Evolutionary conservation across 202 grass and related monocot species (phyloP).

Genomic region (Schoenoplectus tabernaemontani): DNA sequence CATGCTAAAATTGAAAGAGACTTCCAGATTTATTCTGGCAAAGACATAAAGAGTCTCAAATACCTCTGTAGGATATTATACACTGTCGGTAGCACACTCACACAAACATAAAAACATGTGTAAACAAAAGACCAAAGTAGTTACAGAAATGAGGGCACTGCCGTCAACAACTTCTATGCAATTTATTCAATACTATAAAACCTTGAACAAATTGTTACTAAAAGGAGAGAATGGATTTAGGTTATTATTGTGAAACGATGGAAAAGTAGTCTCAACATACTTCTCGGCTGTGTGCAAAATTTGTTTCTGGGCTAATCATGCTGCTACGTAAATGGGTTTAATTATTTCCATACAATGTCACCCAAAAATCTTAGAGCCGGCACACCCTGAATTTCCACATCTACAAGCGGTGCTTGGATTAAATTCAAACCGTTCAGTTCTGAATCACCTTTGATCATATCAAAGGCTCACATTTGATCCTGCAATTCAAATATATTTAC

Average conservation of each 20-base stretch:
- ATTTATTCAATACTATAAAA: not conserved
- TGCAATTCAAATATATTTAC: conserved; percentile 26
- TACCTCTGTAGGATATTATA: not conserved
- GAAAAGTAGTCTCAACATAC: not conserved
- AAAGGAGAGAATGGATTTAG: not conserved
- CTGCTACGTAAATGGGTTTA: not conserved
- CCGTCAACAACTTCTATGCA: not conserved
- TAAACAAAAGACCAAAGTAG: not conserved
- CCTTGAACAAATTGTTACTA: not conserved
- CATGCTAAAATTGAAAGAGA: not conserved
- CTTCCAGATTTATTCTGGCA: not conserved
- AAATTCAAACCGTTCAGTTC: conserved; percentile 58
- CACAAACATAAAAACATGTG: not conserved
- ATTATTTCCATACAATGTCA: conserved; percentile 85
- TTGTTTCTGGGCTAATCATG: not conserved
- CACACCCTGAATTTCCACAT: conserved; percentile 94
- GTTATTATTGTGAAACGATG: not conserved
- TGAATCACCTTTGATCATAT: conserved; percentile 67
- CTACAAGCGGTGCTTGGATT: conserved; percentile 86
- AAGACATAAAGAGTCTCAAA: no score
- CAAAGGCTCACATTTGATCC: conserved; percentile 86
- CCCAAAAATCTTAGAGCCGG: conserved; percentile 95
- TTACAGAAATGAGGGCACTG: not conserved
- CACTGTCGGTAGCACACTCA: not conserved
- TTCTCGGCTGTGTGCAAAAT: not conserved